Evolutionary conservation across 495 filamentous ascomycete genomes (phyloP).

Genomic region (Aspergillus campestris): DNA sequence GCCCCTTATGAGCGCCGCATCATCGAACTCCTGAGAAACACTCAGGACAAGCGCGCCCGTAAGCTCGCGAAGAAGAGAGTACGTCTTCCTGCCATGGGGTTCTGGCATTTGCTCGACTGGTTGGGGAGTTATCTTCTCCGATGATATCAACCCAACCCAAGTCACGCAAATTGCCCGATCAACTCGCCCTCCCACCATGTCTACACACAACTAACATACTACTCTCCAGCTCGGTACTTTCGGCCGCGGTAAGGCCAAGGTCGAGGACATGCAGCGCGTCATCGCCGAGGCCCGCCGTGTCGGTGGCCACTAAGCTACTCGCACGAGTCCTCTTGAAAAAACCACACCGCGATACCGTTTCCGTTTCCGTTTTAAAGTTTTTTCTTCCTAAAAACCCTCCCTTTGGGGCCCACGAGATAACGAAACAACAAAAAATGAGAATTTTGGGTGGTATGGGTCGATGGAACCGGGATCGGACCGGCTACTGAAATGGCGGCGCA

Average conservation of each 20-base stretch:
- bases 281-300: conserved; percentile 89
- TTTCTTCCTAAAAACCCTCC: conserved; percentile 14
- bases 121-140: neutral
- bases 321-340: too few relatives aligned
- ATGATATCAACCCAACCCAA: neutral
- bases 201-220: conserved; percentile 9
- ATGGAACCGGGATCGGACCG: too few relatives aligned
- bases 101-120: neutral
- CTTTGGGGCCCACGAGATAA: conserved; percentile 6
- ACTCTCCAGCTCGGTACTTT: conserved; percentile 78
- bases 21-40: conserved; percentile 96
- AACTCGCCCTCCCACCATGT: neutral
- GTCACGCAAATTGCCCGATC: neutral
- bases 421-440: conserved; percentile 13
- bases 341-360: conserved; percentile 3
- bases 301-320: conserved; percentile 57
- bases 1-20: conserved; percentile 97
- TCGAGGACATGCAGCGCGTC: conserved; percentile 93
- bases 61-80: conserved; percentile 99
- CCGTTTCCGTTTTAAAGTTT: conserved; percentile 24
- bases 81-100: conserved; percentile 24
- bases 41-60: conserved; percentile 97
- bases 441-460: neutral
- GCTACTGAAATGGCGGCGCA: too few relatives aligned
- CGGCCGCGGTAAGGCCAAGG: conserved; percentile 95